Percentiles rank a stretch among this genome's conserved stretches.
phyloP scores from a whole-genome alignment of 805 yeast genomes.

The Zygoascus biomembranicola region DNA sequence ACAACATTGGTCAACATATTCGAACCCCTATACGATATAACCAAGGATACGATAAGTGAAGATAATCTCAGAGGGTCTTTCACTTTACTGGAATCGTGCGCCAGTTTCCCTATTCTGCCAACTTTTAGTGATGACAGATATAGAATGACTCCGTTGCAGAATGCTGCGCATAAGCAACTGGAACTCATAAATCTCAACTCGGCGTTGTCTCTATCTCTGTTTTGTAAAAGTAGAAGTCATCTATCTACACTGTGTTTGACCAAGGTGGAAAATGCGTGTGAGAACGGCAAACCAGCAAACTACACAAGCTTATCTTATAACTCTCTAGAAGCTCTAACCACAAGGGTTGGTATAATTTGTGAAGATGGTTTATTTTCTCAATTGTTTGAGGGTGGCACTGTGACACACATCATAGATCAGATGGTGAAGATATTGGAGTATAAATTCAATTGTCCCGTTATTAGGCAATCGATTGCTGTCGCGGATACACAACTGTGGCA shows the following conservation, averaged over 20 bases:
- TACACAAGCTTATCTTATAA: slow-evolving; percentile 9
- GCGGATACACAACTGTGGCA: slow-evolving; percentile 18
- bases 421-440: slow-evolving; percentile 8
- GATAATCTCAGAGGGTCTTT: slow-evolving; percentile 42
- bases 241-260: slow-evolving; percentile 4
- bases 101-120: slow-evolving; percentile 67
- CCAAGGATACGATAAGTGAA: slow-evolving; percentile 23
- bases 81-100: slow-evolving; percentile 52
- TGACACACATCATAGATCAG: slow-evolving; percentile 6
- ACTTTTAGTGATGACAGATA: slow-evolving; percentile 44
- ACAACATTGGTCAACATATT: slow-evolving; percentile 48
- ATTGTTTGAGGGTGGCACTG: slow-evolving; percentile 5
- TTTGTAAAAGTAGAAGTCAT: slow-evolving; percentile 2
- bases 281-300: slow-evolving; percentile 9
- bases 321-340: slow-evolving; percentile 5
- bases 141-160: slow-evolving; percentile 58
- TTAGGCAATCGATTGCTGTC: background rate
- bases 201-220: slow-evolving; percentile 4
- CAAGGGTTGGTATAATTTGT: background rate
- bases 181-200: slow-evolving; percentile 18
- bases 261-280: slow-evolving; percentile 1
- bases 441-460: slow-evolving; percentile 15
- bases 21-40: slow-evolving; percentile 37
- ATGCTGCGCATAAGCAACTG: slow-evolving; percentile 45
- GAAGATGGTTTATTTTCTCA: background rate